Conservation (phyloP, 108 stramenopile genomes). For the Mediolabrus comicus region DNA sequence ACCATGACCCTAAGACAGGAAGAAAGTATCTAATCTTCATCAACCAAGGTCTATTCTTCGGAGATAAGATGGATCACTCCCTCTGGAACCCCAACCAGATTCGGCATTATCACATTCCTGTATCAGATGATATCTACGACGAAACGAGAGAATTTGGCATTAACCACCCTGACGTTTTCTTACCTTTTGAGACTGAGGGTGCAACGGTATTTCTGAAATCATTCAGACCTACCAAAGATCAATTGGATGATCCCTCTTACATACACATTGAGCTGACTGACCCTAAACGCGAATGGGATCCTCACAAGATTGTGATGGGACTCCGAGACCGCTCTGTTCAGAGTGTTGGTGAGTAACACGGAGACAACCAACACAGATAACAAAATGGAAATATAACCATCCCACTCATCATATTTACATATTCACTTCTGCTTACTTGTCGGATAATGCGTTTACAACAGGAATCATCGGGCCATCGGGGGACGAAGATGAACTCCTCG, state of each 20-base stretch:
- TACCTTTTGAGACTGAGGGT: background rate
- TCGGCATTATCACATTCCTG: background rate
- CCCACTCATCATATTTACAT: background rate
- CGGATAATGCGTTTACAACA: too few species aligned
- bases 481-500: too few species aligned
- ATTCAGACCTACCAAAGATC: background rate
- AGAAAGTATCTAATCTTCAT: conserved; percentile 19
- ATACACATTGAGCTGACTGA: background rate
- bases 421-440: too few species aligned
- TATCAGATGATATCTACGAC: conserved; percentile 16
- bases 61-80: conserved; percentile 1
- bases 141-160: background rate
- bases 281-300: background rate
- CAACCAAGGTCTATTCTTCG: conserved; percentile 13
- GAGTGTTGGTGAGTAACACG: background rate
- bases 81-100: conserved; percentile 13
- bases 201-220: conserved; percentile 9
- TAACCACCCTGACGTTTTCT: background rate
- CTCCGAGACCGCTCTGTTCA: too few species aligned
- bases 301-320: background rate
- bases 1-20: conserved; percentile 9
- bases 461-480: too few species aligned
- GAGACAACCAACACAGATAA: background rate
- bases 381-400: background rate
- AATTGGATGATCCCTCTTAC: background rate